These are phyloP conservation scores for Phytophthora chlamydospora DNA, from an alignment of 352 stramenopile species.

Conservation along the genomic window DNA sequence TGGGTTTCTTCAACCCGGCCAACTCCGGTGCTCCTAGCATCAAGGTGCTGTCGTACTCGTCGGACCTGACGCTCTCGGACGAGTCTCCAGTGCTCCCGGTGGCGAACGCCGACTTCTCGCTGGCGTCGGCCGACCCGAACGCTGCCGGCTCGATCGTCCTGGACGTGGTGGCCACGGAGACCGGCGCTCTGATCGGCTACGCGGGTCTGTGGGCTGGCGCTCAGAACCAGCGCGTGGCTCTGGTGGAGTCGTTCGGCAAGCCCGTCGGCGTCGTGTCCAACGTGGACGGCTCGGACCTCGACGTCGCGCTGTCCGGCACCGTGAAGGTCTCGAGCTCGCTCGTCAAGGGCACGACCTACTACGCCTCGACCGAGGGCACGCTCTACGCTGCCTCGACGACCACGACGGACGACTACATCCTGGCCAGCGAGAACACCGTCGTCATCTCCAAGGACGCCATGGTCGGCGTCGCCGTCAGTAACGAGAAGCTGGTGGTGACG, in stretches of 20 bases:
- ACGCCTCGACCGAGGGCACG: slow-evolving; percentile 65
- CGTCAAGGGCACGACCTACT: slow-evolving; percentile 63
- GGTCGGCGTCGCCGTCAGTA: slow-evolving; percentile 70
- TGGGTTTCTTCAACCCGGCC: slow-evolving; percentile 80
- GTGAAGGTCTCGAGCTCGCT: slow-evolving; percentile 54
- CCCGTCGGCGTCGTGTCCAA: slow-evolving; percentile 78
- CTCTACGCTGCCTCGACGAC: slow-evolving; percentile 58
- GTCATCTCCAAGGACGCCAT: slow-evolving; percentile 81
- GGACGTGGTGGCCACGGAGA: slow-evolving; percentile 58
- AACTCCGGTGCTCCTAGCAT: slow-evolving; percentile 76
- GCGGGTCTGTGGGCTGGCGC: slow-evolving; percentile 55
- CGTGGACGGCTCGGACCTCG: slow-evolving; percentile 52
- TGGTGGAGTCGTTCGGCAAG: slow-evolving; percentile 75
- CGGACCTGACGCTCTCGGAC: slow-evolving; percentile 57
- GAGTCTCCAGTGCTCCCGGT: slow-evolving; percentile 68
- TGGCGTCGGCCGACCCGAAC: slow-evolving; percentile 59
- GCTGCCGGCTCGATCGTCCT: slow-evolving; percentile 58
- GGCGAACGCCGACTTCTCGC: slow-evolving; percentile 74
- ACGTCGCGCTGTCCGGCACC: slow-evolving; percentile 66
- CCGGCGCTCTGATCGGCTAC: slow-evolving; percentile 64
- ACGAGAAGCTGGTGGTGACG: slow-evolving; percentile 65
- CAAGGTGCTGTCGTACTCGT: slow-evolving; percentile 73
- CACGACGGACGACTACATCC: slow-evolving; percentile 62
- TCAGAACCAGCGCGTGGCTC: slow-evolving; percentile 66
- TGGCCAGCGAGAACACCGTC: slow-evolving; percentile 71